Conservation (phyloP, 352 stramenopile genomes). For the Pythium apleroticum region DNA sequence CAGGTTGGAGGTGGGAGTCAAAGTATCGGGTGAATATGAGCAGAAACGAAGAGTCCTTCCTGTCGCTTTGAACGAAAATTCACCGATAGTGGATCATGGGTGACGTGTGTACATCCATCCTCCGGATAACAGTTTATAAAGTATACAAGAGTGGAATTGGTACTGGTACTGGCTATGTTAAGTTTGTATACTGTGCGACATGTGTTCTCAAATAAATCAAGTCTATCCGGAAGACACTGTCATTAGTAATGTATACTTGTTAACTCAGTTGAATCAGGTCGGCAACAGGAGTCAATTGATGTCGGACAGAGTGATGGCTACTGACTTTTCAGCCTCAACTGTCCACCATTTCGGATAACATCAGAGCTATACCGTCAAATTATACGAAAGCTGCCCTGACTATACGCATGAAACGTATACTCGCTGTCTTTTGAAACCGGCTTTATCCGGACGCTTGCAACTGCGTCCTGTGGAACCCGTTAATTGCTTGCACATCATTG, state of each 20-base stretch:
- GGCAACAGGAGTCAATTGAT: too few species aligned
- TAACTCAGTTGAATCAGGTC: too few species aligned
- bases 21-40: too few species aligned
- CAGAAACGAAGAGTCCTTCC: too few species aligned
- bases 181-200: background rate
- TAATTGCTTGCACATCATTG: constrained; percentile 2
- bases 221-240: background rate
- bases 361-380: background rate
- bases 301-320: background rate
- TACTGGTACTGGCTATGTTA: too few species aligned
- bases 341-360: background rate
- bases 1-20: too few species aligned
- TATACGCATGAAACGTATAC: background rate
- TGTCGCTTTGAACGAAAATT: too few species aligned
- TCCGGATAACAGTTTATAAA: too few species aligned
- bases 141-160: too few species aligned
- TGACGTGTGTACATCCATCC: too few species aligned
- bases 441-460: constrained; percentile 15
- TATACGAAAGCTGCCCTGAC: background rate
- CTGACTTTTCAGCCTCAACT: background rate
- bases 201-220: background rate
- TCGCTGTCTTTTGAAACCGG: constrained; percentile 2
- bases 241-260: background rate
- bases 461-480: background rate
- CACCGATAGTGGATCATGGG: too few species aligned